These are phyloP conservation scores for Lepidium didymum DNA, from an alignment of 345 rosid genomes.

Conservation along the genomic window DNA sequence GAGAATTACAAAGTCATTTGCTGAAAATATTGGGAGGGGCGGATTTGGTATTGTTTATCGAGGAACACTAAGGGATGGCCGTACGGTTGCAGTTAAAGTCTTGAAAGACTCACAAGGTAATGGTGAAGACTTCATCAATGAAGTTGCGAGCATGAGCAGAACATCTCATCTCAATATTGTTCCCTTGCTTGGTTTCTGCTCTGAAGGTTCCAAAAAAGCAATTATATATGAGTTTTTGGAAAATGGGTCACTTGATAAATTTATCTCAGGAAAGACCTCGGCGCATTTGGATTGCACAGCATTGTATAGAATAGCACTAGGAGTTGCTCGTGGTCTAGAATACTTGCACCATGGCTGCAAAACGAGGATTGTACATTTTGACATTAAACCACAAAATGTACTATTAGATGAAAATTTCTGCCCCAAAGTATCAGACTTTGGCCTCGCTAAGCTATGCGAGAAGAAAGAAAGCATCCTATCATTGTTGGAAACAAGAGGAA, in stretches of 20 bases:
- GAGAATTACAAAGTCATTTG: background rate
- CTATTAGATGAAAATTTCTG: slow-evolving; percentile 27
- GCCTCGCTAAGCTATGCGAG: slow-evolving; percentile 38
- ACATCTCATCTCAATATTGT: slow-evolving; percentile 43
- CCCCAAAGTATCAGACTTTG: slow-evolving; percentile 42
- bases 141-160: slow-evolving; percentile 37
- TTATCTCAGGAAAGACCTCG: background rate
- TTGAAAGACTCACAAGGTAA: slow-evolving; percentile 12
- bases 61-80: background rate
- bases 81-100: slow-evolving; percentile 21
- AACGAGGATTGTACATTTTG: slow-evolving; percentile 40
- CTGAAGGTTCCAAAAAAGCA: slow-evolving; percentile 23
- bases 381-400: slow-evolving; percentile 45
- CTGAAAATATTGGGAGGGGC: background rate
- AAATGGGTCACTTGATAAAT: slow-evolving; percentile 34
- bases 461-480: slow-evolving; percentile 28
- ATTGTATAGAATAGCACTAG: slow-evolving; percentile 17
- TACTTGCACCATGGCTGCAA: slow-evolving; percentile 41
- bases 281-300: background rate
- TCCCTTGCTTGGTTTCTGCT: slow-evolving; percentile 34
- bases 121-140: slow-evolving; percentile 38
- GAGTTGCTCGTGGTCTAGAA: slow-evolving; percentile 39
- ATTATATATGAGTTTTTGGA: slow-evolving; percentile 31
- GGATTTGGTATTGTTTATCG: background rate
- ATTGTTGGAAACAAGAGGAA: slow-evolving; percentile 30